Conservation (phyloP, 2,329 filamentous ascomycete genomes). For the Fusarium penzigii region DNA sequence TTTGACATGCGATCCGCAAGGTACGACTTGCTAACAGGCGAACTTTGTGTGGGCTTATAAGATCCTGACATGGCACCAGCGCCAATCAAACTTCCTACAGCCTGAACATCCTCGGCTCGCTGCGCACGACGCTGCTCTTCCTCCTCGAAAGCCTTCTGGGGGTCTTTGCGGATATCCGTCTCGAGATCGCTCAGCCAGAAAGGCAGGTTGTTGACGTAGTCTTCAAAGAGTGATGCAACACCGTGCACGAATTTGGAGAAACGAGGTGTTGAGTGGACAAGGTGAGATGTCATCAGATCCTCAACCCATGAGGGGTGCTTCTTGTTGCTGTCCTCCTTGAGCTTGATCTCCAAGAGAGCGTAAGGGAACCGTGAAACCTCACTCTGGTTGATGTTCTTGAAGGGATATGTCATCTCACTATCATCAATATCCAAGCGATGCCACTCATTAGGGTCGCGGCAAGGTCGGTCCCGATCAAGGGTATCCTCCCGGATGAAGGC, state of each 20-base stretch:
- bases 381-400: constrained; percentile 82
- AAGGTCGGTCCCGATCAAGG: constrained; percentile 80
- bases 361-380: constrained; percentile 91
- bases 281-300: constrained; percentile 88
- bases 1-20: constrained; percentile 55
- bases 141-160: constrained; percentile 84
- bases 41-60: constrained; percentile 64
- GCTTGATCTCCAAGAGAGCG: constrained; percentile 89
- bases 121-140: constrained; percentile 83
- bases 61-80: constrained; percentile 55
- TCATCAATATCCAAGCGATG: constrained; percentile 89
- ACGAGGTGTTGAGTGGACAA: constrained; percentile 83
- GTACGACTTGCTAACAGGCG: constrained; percentile 68
- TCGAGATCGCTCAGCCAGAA: constrained; percentile 95
- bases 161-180: constrained; percentile 90
- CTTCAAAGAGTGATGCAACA: constrained; percentile 87
- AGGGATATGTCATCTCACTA: constrained; percentile 80
- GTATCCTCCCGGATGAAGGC: constrained; percentile 81
- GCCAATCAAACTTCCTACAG: constrained; percentile 84
- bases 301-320: constrained; percentile 84
- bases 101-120: constrained; percentile 81
- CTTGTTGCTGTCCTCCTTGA: constrained; percentile 64
- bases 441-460: constrained; percentile 86
- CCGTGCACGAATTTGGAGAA: constrained; percentile 99
- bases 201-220: constrained; percentile 92